Evolutionary conservation across 2,329 filamentous ascomycete genomes (phyloP).

Genomic region (Dendrostoma leiphaemia): DNA sequence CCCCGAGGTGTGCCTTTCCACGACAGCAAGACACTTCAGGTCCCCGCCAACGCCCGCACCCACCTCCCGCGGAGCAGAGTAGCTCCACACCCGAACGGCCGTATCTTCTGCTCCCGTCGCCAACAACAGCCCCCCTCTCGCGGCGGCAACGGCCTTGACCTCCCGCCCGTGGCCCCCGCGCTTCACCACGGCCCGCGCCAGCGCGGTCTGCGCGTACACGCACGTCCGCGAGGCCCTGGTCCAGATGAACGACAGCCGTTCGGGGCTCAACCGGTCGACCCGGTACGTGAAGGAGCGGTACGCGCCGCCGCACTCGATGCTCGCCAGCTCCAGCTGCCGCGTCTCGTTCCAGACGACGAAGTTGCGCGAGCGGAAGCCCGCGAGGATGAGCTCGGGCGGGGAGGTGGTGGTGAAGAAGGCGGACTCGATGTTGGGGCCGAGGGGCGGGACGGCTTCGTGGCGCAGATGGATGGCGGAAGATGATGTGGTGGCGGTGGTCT

Average conservation of each 20-base stretch:
- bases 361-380: conserved; percentile 75
- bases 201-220: conserved; percentile 41
- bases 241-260: conserved; percentile 59
- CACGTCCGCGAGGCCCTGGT: conserved; percentile 51
- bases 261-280: conserved; percentile 15
- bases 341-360: conserved; percentile 83
- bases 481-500: conserved; percentile 21
- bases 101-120: conserved; percentile 74
- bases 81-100: conserved; percentile 69
- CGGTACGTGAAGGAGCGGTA: conserved; percentile 71
- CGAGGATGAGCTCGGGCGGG: conserved; percentile 62
- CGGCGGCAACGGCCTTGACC: conserved; percentile 54
- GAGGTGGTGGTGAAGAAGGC: conserved; percentile 51
- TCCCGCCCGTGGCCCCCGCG: conserved; percentile 82
- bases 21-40: conserved; percentile 55
- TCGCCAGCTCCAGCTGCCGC: conserved; percentile 64
- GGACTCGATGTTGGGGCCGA: conserved; percentile 75
- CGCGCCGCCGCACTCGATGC: conserved; percentile 78
- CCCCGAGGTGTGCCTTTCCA: conserved; percentile 79
- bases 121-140: conserved; percentile 34
- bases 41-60: not conserved
- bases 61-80: conserved; percentile 25
- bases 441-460: conserved; percentile 67
- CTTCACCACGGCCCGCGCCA: conserved; percentile 51
- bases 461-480: conserved; percentile 55